Percentiles rank a stretch among this genome's conserved stretches.
phyloP scores from a whole-genome alignment of 805 yeast species.

The Wickerhamomyces tratensis region DNA sequence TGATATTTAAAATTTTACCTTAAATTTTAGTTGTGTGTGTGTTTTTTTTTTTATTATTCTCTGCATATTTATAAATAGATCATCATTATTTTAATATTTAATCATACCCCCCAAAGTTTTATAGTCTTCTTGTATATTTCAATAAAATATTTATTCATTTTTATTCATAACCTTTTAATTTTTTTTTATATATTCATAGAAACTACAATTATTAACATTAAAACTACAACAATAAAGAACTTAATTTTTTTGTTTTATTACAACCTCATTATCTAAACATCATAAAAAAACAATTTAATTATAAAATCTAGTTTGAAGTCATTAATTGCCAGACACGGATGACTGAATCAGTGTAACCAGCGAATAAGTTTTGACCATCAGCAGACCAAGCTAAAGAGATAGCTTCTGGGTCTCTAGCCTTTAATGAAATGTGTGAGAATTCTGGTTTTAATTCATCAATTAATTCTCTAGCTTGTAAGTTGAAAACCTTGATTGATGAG shows the following conservation, averaged over 20 bases:
- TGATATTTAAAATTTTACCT: not conserved
- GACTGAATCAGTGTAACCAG: constrained; percentile 99
- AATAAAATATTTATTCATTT: too few species aligned
- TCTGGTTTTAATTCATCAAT: constrained; percentile 98
- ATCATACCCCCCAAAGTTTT: too few species aligned
- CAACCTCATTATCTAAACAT: not conserved
- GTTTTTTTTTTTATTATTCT: too few species aligned
- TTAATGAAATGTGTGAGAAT: constrained; percentile 70
- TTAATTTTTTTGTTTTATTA: too few species aligned
- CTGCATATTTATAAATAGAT: too few species aligned
- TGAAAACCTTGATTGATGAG: constrained; percentile 95
- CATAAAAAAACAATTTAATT: constrained; percentile 18
- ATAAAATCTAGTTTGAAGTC: constrained; percentile 42
- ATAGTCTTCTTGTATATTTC: too few species aligned
- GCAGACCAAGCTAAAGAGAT: constrained; percentile 99
- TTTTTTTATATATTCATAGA: too few species aligned
- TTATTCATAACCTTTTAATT: too few species aligned
- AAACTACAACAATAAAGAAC: too few species aligned
- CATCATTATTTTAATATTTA: too few species aligned
- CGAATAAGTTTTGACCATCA: constrained; percentile 98
- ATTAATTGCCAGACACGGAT: constrained; percentile 99
- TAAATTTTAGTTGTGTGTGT: too few species aligned
- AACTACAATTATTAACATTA: too few species aligned
- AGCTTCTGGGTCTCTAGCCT: constrained; percentile 97
- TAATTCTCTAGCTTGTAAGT: constrained; percentile 88